phyloP scores from a whole-genome alignment of 495 filamentous ascomycete genomes.

The Xylaria venustula region DNA sequence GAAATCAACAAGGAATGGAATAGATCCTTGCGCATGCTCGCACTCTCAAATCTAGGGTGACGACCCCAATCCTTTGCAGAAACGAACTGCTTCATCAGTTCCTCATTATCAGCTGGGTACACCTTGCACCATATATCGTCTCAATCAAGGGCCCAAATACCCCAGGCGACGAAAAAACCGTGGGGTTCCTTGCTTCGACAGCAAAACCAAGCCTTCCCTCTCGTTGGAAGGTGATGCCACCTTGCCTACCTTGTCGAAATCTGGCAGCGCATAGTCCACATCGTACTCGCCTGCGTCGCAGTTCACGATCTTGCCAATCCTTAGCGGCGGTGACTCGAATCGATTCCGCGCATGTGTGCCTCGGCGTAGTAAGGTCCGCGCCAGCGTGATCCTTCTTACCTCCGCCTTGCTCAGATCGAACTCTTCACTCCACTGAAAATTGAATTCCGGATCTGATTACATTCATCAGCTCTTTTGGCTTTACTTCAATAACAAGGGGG shows the following conservation, averaged over 20 bases:
- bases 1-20: too few relatives aligned
- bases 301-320: background rate
- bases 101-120: background rate
- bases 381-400: background rate
- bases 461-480: background rate
- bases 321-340: background rate
- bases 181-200: background rate
- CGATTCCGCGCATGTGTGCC: background rate
- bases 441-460: background rate
- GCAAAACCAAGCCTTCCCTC: background rate
- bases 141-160: background rate
- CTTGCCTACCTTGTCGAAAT: background rate
- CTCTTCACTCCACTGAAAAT: background rate
- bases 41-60: background rate
- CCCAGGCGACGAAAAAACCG: background rate
- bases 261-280: background rate
- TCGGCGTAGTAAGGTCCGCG: too few relatives aligned
- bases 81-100: background rate
- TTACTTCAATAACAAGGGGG: too few relatives aligned
- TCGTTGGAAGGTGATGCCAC: background rate
- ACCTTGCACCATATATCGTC: conserved; percentile 1
- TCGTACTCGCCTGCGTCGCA: background rate
- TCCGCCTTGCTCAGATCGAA: background rate
- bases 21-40: background rate
- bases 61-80: too few relatives aligned